Evolutionary conservation across 225 moss, liverwort and hornwort genomes (phyloP), one percentile per base, ranked within the genome.

Genomic region (Lunularia cruciata): DNA sequence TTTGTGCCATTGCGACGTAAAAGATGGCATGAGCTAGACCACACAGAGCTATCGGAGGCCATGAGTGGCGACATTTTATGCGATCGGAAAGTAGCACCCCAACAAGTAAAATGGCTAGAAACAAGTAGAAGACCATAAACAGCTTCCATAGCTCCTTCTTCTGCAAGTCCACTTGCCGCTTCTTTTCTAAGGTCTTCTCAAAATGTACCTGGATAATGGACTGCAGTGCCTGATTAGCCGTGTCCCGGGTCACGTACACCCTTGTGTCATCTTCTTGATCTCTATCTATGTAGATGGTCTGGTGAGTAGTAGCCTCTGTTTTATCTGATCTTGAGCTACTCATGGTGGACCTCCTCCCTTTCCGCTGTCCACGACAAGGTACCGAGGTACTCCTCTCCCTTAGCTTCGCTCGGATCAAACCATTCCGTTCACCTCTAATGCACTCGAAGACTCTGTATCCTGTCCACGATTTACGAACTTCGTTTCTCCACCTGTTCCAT

Each of bases 111-210:
- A 74, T 74, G 12, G 55, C 65, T 16, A 74, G 32, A 25, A 74
- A 66, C 14, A 74, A 45, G 14, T 65, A 74, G 36, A 74, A 74
- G 3, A 64, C 18, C 56, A 57, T 58, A 25, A 74, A 74, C 32
- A 74, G 73, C 48, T 58, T 53, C 73, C 73, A 74, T 20, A 74
- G 64, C n/a, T 74, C 66, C 57, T 74, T 74, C 43, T 74, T 74
- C 45, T 74, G 73, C 28, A 65, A 46, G 42, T 74, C 73, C 43
- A 74, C 73, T 55, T 74, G 65, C 45, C 66, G 53, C 67, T 74
- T 74, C 73, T 74, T 74, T 57, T 74, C 73, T 16, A 74, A 14
- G 13, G 73, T 74, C 66, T 74, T 74, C 54, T 74, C 73, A 43
- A 74, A 74, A 34, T 74, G 73, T 3, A 67, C 73, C 39, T 74